Percentiles rank a stretch among this genome's conserved stretches.
Evolutionary conservation across 2,329 filamentous ascomycete species (phyloP).

Genomic region (Fusarium sp.): DNA sequence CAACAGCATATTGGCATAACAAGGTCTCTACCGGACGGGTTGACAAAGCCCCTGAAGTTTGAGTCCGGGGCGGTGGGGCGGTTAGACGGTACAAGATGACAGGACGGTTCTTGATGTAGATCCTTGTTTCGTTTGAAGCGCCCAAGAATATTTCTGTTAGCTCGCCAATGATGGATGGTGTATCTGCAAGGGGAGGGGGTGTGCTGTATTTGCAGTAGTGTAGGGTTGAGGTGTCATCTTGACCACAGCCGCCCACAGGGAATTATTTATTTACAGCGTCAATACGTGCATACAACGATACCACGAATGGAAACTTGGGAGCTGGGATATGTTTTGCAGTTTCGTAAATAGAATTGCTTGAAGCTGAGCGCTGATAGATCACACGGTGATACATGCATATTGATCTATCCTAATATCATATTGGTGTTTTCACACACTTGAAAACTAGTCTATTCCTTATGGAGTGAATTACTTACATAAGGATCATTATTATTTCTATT

Average conservation of each 20-base stretch:
- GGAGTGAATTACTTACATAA: background rate
- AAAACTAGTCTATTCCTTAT: background rate
- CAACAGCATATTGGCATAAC: background rate
- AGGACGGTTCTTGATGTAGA: background rate
- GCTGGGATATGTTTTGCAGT: background rate
- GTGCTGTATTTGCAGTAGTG: background rate
- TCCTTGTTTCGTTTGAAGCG: background rate
- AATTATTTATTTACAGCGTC: background rate
- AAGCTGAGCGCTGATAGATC: background rate
- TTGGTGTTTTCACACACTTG: background rate
- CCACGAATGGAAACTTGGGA: background rate
- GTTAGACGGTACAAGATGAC: background rate
- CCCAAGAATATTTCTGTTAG: background rate
- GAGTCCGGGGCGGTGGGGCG: background rate
- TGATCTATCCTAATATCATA: background rate
- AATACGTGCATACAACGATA: background rate
- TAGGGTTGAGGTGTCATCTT: background rate
- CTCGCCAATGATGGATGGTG: too few species aligned
- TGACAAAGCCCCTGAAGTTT: background rate
- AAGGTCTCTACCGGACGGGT: conserved; percentile 1
- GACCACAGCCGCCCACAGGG: background rate
- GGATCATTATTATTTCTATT: background rate
- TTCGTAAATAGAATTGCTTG: background rate
- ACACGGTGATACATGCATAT: background rate
- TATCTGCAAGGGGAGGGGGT: background rate